phyloP scores from a whole-genome alignment of 192 early-diverging fungal genomes.

The Chytriomyces sp. region DNA sequence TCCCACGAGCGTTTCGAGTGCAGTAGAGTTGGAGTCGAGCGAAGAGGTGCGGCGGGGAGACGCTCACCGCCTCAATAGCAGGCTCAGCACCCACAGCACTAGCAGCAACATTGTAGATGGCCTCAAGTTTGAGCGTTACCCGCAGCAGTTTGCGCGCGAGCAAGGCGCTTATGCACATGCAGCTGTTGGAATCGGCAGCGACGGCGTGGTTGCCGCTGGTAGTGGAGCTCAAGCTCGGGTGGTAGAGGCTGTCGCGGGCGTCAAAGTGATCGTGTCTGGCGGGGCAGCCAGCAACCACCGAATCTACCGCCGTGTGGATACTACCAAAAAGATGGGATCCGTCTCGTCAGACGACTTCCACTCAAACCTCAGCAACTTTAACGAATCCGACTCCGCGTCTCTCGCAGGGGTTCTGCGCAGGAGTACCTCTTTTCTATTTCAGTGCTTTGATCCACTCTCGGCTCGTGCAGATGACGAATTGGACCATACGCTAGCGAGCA shows the following conservation, averaged over 20 bases:
- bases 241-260: not conserved
- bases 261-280: conserved; percentile 1
- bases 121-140: not conserved
- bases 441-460: not conserved
- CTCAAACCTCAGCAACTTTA: not conserved
- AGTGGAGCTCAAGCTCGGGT: not conserved
- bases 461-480: not conserved
- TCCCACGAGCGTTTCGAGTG: too few species aligned
- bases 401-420: not conserved
- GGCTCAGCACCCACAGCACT: not conserved
- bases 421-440: not conserved
- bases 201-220: not conserved
- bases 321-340: not conserved
- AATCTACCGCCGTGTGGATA: not conserved
- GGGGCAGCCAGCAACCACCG: not conserved
- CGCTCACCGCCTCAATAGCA: not conserved
- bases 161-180: not conserved
- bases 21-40: not conserved
- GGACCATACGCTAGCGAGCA: not conserved
- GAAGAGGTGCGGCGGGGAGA: not conserved
- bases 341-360: not conserved
- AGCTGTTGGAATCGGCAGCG: not conserved
- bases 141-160: not conserved
- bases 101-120: not conserved
- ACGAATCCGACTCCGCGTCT: not conserved